These are phyloP conservation scores for Nicotiana tabacum DNA, from an alignment of 257 asterid species.

Conservation along the genomic window DNA sequence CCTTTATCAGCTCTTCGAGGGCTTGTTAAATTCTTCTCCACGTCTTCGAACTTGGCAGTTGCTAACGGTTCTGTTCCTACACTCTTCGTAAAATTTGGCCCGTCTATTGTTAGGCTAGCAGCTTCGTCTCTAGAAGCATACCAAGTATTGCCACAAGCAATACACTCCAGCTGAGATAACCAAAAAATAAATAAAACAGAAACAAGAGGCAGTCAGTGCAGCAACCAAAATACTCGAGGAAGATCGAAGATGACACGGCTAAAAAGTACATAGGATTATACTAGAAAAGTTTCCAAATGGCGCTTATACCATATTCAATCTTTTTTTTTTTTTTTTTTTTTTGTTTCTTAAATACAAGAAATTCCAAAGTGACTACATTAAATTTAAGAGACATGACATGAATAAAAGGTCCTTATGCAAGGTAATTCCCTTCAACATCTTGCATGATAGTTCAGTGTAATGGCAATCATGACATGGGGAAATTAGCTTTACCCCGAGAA, in stretches of 20 bases:
- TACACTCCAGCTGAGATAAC: constrained; percentile 65
- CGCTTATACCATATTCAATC: not conserved
- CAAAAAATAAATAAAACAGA: not conserved
- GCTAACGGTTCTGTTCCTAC: constrained; percentile 60
- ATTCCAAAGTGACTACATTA: not conserved
- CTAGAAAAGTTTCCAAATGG: not conserved
- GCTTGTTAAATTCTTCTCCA: constrained; percentile 55
- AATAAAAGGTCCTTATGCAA: not conserved
- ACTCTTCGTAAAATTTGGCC: constrained; percentile 35
- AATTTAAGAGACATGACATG: not conserved
- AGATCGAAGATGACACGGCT: not conserved
- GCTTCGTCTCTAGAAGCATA: constrained; percentile 77
- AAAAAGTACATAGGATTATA: not conserved
- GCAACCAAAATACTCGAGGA: not conserved
- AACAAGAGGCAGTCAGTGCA: not conserved
- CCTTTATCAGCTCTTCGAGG: constrained; percentile 43
- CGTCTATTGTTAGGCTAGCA: constrained; percentile 59
- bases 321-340: not conserved
- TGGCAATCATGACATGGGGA: not conserved
- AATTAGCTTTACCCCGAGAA: not conserved
- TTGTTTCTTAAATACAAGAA: not conserved
- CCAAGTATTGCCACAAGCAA: constrained; percentile 72
- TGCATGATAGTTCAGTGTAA: not conserved
- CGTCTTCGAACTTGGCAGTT: constrained; percentile 66
- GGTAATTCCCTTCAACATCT: not conserved